Percentiles rank a stretch among this genome's conserved stretches.
These are phyloP conservation scores for Orbilia oligospora DNA, from an alignment of 2,329 filamentous ascomycete genomes.

Conservation along the genomic window DNA sequence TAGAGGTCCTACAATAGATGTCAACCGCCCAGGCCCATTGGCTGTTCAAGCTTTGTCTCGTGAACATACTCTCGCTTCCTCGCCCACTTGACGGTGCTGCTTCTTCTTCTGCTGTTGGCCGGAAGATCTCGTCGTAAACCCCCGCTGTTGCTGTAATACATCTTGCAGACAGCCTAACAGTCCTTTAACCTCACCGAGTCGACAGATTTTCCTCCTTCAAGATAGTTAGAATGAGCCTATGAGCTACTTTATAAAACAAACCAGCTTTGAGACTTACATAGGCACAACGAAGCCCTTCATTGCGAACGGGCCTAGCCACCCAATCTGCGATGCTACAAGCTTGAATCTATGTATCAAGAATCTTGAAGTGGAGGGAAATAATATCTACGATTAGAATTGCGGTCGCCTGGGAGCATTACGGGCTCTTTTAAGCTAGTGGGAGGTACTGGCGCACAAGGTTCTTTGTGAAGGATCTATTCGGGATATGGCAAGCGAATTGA, in stretches of 20 bases:
- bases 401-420: constrained; percentile 55
- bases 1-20: constrained; percentile 78
- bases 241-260: not conserved
- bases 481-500: not conserved
- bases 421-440: constrained; percentile 34
- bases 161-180: constrained; percentile 22
- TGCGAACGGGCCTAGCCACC: constrained; percentile 33
- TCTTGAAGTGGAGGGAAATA: constrained; percentile 54
- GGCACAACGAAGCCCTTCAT: constrained; percentile 56
- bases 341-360: constrained; percentile 32
- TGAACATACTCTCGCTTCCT: constrained; percentile 55
- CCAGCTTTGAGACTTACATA: constrained; percentile 39
- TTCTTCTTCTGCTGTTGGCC: constrained; percentile 38
- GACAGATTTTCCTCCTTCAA: constrained; percentile 42
- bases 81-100: constrained; percentile 39
- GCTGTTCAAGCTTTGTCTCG: not conserved
- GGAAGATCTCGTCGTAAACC: constrained; percentile 27
- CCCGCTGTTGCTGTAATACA: constrained; percentile 37
- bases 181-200: constrained; percentile 37
- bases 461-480: constrained; percentile 1
- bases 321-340: constrained; percentile 12
- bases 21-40: constrained; percentile 12
- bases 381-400: constrained; percentile 52
- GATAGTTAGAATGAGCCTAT: constrained; percentile 9
- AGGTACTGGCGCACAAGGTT: constrained; percentile 18